A percentile compares a stretch with the other conserved stretches of the same genome.
These are phyloP conservation scores for Rhizopus stolonifer DNA, from an alignment of 371 early-diverging fungal genomes.

Conservation along the genomic window DNA sequence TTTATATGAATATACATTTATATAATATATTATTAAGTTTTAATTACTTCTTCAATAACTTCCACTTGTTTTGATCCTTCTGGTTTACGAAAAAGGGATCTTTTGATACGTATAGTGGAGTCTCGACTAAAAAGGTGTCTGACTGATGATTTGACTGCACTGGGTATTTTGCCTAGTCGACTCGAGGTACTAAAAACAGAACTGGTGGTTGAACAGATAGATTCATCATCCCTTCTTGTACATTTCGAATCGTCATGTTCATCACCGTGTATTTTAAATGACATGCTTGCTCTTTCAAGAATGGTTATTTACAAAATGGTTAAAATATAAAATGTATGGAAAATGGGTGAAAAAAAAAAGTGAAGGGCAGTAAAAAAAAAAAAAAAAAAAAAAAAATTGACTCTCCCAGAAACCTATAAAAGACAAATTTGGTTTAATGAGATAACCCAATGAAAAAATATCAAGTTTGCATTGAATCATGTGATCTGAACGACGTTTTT, in stretches of 20 bases:
- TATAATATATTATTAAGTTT: not conserved
- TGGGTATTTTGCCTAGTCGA: slow-evolving; percentile 35
- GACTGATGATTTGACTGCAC: slow-evolving; percentile 40
- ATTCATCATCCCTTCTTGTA: slow-evolving; percentile 26
- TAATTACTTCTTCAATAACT: not conserved
- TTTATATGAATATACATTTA: not conserved
- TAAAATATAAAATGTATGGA: not conserved
- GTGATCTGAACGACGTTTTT: not conserved
- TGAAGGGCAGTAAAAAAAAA: not conserved
- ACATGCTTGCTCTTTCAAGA: not conserved
- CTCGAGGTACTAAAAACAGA: slow-evolving; percentile 46
- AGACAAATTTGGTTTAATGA: too few relatives aligned
- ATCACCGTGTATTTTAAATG: slow-evolving; percentile 6
- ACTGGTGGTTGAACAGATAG: slow-evolving; percentile 40
- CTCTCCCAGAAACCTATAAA: not conserved
- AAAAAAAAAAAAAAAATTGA: not conserved
- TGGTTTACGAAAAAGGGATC: not conserved
- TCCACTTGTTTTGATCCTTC: not conserved
- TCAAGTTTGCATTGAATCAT: not conserved
- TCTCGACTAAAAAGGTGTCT: slow-evolving; percentile 31
- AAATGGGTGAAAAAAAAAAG: slow-evolving; percentile 2
- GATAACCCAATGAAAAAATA: too few relatives aligned
- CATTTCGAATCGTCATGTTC: not conserved
- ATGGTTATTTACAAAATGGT: not conserved
- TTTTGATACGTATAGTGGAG: not conserved